Evolutionary conservation across 2,329 filamentous ascomycete genomes (phyloP).

Genomic region (Cladosporium sphaerospermum): DNA sequence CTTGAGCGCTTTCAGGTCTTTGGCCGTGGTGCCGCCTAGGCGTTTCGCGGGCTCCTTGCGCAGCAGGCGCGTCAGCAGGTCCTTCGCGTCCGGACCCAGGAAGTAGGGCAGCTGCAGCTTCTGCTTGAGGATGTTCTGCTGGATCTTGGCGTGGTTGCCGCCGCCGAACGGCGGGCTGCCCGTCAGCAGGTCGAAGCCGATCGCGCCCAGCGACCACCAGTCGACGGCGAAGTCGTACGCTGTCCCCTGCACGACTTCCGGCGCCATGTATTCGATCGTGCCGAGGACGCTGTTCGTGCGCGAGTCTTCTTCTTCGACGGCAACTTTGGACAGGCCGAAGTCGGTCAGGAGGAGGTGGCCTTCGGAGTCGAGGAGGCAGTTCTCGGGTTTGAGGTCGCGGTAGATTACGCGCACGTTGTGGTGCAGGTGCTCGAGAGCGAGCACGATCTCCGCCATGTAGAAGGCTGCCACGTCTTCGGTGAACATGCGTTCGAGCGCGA

Average conservation of each 20-base stretch:
- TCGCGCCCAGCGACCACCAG: constrained; percentile 96
- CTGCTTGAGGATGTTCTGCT: constrained; percentile 91
- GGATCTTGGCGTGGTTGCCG: constrained; percentile 87
- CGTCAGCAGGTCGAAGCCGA: constrained; percentile 88
- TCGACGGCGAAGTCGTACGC: constrained; percentile 93
- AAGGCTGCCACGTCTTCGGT: constrained; percentile 82
- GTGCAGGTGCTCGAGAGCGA: constrained; percentile 90
- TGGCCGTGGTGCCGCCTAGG: constrained; percentile 80
- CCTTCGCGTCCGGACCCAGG: constrained; percentile 84
- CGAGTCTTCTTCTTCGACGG: constrained; percentile 63
- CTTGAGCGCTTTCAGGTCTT: constrained; percentile 80
- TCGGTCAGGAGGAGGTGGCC: constrained; percentile 93
- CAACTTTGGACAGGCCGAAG: constrained; percentile 93
- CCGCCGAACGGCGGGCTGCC: constrained; percentile 87
- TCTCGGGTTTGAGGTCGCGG: constrained; percentile 94
- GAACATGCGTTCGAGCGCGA: constrained; percentile 93
- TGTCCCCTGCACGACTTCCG: constrained; percentile 81
- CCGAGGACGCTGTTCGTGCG: constrained; percentile 85
- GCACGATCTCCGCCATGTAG: constrained; percentile 97
- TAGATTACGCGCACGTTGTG: constrained; percentile 90
- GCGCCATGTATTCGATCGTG: constrained; percentile 98
- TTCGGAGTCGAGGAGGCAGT: constrained; percentile 85
- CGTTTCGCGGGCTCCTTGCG: constrained; percentile 90
- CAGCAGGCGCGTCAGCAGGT: constrained; percentile 80
- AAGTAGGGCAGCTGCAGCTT: constrained; percentile 88